These are phyloP conservation scores for Cadophora sp. DNA, from an alignment of 2,329 filamentous ascomycete species.

Conservation along the genomic window DNA sequence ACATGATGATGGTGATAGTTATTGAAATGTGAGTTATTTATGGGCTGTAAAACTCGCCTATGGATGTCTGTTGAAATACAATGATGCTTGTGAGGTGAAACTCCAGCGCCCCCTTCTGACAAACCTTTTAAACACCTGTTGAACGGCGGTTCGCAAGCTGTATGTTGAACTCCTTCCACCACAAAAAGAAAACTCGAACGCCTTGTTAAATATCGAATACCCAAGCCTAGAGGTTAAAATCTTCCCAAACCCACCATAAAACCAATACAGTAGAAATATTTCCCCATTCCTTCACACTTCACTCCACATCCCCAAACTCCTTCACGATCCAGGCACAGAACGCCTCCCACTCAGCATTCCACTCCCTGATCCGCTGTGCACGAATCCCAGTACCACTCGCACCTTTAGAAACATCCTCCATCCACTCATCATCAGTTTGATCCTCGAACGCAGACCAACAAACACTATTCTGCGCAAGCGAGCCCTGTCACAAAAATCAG, in stretches of 20 bases:
- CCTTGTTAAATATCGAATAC: background rate
- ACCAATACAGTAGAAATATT: background rate
- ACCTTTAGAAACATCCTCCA: conserved; percentile 72
- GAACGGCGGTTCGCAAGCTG: too few relatives aligned
- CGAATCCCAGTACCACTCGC: conserved; percentile 72
- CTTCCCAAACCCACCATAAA: background rate
- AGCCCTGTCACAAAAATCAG: conserved; percentile 30
- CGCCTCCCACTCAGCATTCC: conserved; percentile 80
- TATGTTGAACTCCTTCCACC: too few relatives aligned
- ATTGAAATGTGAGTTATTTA: background rate
- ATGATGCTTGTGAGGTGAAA: background rate
- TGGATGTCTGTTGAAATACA: background rate
- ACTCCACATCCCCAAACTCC: conserved; percentile 58
- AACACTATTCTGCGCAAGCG: conserved; percentile 86
- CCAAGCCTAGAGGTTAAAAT: background rate
- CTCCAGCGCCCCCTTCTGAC: background rate
- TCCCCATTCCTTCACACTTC: background rate
- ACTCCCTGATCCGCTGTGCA: conserved; percentile 74
- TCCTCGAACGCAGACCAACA: conserved; percentile 88
- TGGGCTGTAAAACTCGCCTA: background rate
- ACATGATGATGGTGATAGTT: background rate
- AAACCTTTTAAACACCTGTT: too few relatives aligned
- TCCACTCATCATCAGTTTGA: conserved; percentile 73
- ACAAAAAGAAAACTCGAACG: too few relatives aligned
- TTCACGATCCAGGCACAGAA: conserved; percentile 88